Evolutionary conservation across 176 grass and related monocot genomes (phyloP).

Genomic region (Coix lacrymajobi): DNA sequence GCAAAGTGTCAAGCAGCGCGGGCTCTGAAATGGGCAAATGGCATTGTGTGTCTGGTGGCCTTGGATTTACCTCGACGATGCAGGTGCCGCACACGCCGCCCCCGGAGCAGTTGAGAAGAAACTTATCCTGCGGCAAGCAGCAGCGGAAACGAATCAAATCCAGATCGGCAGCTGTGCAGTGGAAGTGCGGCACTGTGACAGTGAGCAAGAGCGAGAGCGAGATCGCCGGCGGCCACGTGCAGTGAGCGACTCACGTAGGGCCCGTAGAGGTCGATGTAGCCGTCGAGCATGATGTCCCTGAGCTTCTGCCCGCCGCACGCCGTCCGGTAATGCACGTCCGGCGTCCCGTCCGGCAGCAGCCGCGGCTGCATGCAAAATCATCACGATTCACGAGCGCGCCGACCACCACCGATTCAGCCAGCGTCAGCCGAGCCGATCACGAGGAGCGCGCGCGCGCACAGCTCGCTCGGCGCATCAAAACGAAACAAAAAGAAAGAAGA

Average conservation of each 20-base stretch:
- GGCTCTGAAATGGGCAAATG: no score
- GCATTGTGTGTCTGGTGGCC: neutral
- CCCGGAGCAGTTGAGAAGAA: slow-evolving; percentile 63
- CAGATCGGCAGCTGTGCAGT: neutral
- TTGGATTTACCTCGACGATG: slow-evolving; percentile 64
- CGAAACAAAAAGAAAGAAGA: no score
- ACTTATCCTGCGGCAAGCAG: slow-evolving; percentile 48
- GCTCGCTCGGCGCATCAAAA: neutral
- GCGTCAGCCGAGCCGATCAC: neutral
- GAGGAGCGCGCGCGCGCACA: no score
- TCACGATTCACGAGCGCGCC: neutral
- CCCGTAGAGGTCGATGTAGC: slow-evolving; percentile 82
- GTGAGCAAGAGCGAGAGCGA: neutral
- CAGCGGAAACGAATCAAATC: neutral
- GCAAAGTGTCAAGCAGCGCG: neutral
- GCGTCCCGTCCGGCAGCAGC: slow-evolving; percentile 81
- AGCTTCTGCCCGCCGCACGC: slow-evolving; percentile 84
- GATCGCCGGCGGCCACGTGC: neutral
- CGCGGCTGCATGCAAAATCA: slow-evolving; percentile 46
- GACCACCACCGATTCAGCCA: no score
- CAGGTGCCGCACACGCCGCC: slow-evolving; percentile 77
- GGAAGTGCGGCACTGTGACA: neutral
- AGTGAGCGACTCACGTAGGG: slow-evolving; percentile 54
- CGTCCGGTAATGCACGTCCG: slow-evolving; percentile 79
- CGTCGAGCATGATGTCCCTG: slow-evolving; percentile 84